These are phyloP conservation scores for Davidsoniella eucalypti DNA, from an alignment of 2,329 filamentous ascomycete genomes.

Conservation along the genomic window DNA sequence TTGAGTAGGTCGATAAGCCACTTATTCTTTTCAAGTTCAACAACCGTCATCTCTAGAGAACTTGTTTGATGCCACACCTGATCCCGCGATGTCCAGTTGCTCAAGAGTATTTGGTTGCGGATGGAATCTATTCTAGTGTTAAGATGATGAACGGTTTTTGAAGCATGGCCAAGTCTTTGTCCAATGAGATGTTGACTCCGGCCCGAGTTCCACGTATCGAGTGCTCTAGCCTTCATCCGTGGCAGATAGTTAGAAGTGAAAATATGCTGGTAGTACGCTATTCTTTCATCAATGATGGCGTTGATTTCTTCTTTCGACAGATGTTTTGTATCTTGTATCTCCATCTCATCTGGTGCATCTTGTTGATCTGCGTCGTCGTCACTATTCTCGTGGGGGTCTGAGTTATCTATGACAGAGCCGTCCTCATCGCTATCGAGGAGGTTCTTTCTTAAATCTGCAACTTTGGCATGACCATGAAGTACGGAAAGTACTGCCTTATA, in stretches of 20 bases:
- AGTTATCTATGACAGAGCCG: slow-evolving; percentile 14
- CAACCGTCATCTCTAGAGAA: slow-evolving; percentile 47
- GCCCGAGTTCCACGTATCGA: slow-evolving; percentile 8
- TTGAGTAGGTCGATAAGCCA: slow-evolving; percentile 34
- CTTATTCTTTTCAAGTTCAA: slow-evolving; percentile 36
- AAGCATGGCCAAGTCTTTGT: slow-evolving; percentile 28
- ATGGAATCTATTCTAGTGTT: slow-evolving; percentile 38
- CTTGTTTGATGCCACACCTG: slow-evolving; percentile 39
- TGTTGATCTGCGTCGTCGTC: slow-evolving; percentile 27
- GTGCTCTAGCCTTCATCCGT: slow-evolving; percentile 6
- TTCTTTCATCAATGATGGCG: slow-evolving; percentile 9
- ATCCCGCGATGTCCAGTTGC: slow-evolving; percentile 34
- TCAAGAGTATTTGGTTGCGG: slow-evolving; percentile 32
- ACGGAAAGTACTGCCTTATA: slow-evolving; percentile 25
- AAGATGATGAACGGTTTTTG: slow-evolving; percentile 25
- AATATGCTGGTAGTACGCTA: slow-evolving; percentile 1
- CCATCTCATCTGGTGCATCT: slow-evolving; percentile 30
- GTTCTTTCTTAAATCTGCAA: slow-evolving; percentile 12
- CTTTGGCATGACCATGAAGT: slow-evolving; percentile 17
- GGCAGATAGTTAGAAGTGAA: slow-evolving; percentile 10
- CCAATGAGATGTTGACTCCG: slow-evolving; percentile 1
- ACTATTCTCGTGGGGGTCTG: slow-evolving; percentile 18
- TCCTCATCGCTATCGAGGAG: slow-evolving; percentile 11
- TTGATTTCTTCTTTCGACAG: slow-evolving; percentile 4
- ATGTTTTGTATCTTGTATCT: slow-evolving; percentile 25